Percentiles rank a stretch among this genome's conserved stretches.
Evolutionary conservation across 179 eudicot species (phyloP).

Genomic region (Silene noctiflora): DNA sequence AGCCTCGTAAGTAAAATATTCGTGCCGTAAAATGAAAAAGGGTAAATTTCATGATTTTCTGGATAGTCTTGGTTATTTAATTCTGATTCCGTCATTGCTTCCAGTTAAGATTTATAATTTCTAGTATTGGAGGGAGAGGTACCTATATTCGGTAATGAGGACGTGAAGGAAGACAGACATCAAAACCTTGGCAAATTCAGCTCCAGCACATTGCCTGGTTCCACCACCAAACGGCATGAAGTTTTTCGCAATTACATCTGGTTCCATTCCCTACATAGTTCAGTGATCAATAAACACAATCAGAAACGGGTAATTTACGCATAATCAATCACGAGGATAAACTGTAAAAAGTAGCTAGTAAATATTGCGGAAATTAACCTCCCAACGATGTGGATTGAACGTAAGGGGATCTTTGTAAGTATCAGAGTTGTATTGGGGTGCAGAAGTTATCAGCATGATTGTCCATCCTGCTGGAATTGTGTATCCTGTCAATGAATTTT

Average conservation of each 20-base stretch:
- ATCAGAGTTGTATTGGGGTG: constrained; percentile 41
- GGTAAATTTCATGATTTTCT: too few relatives aligned
- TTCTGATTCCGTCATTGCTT: too few relatives aligned
- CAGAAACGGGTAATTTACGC: too few relatives aligned
- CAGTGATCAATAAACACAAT: background rate
- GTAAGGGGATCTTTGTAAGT: constrained; percentile 51
- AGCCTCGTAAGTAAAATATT: background rate
- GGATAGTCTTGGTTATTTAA: too few relatives aligned
- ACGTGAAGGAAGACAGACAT: constrained; percentile 49
- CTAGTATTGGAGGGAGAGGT: background rate
- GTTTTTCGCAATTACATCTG: constrained; percentile 42
- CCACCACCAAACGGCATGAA: constrained; percentile 71
- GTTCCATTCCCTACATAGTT: constrained; percentile 34
- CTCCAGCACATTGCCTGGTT: constrained; percentile 61
- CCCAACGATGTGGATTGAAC: constrained; percentile 64
- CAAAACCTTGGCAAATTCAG: constrained; percentile 53
- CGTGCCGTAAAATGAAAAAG: background rate
- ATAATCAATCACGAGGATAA: background rate
- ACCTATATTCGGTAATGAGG: constrained; percentile 55
- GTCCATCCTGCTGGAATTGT: constrained; percentile 72
- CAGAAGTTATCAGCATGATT: constrained; percentile 54
- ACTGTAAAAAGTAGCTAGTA: background rate
- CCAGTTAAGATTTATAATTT: too few relatives aligned
- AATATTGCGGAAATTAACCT: constrained; percentile 29
- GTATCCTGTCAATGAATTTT: constrained; percentile 37